These are phyloP conservation scores for Phialophora tarda DNA, from an alignment of 2,329 filamentous ascomycete genomes.

Conservation along the genomic window DNA sequence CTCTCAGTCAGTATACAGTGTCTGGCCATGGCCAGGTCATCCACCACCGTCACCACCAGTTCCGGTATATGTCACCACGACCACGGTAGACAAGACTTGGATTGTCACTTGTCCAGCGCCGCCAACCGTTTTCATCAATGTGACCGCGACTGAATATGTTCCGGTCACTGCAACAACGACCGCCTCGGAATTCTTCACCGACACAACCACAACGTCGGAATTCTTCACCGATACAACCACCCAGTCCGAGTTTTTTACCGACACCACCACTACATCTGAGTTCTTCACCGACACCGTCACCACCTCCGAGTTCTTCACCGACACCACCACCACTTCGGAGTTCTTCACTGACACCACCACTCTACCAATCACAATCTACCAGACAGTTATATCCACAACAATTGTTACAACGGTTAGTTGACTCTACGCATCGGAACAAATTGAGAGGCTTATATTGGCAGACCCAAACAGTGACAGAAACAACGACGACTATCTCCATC, in stretches of 20 bases:
- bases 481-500: slow-evolving; percentile 22
- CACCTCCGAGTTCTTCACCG: slow-evolving; percentile 15
- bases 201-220: slow-evolving; percentile 29
- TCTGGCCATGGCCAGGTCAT: slow-evolving; percentile 11
- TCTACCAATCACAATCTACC: slow-evolving; percentile 33
- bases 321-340: slow-evolving; percentile 27
- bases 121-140: slow-evolving; percentile 31
- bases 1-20: slow-evolving; percentile 18
- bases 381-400: slow-evolving; percentile 35
- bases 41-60: slow-evolving; percentile 13
- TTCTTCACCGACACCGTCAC: slow-evolving; percentile 29
- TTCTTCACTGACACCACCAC: slow-evolving; percentile 32
- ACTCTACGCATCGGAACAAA: not conserved
- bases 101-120: slow-evolving; percentile 27
- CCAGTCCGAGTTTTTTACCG: slow-evolving; percentile 19
- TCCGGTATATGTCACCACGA: slow-evolving; percentile 12
- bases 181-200: slow-evolving; percentile 19
- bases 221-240: slow-evolving; percentile 30
- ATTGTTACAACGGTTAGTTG: slow-evolving; percentile 27
- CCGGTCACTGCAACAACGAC: slow-evolving; percentile 16
- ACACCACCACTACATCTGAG: slow-evolving; percentile 30
- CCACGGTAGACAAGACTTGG: slow-evolving; percentile 24
- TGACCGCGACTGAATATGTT: slow-evolving; percentile 29
- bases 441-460: not conserved
- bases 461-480: slow-evolving; percentile 30